Conservation (phyloP, 2,329 filamentous ascomycete genomes). For the Seiridium cupressi region DNA sequence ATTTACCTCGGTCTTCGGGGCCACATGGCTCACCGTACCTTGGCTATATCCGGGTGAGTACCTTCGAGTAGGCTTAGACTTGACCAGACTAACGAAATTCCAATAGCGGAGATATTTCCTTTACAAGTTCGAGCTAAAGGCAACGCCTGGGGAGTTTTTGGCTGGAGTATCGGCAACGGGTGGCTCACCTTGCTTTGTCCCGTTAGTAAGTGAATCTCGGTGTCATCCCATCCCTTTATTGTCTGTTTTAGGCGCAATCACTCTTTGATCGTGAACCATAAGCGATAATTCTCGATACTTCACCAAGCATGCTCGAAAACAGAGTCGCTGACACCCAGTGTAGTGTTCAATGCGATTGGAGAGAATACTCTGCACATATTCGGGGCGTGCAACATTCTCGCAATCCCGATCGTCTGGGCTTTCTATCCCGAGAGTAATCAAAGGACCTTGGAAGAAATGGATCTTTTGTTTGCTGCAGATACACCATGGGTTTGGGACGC, state of each 20-base stretch:
- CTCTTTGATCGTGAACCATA: no score
- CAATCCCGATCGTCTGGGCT: constrained; percentile 70
- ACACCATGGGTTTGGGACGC: constrained; percentile 71
- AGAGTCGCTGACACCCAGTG: background rate
- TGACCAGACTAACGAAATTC: background rate
- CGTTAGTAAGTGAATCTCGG: background rate
- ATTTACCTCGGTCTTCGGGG: constrained; percentile 64
- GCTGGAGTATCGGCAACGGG: constrained; percentile 74
- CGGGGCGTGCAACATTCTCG: constrained; percentile 62
- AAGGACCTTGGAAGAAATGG: constrained; percentile 73
- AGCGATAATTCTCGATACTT: no score
- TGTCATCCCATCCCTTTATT: no score
- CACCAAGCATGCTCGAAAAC: no score
- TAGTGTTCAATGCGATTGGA: constrained; percentile 45
- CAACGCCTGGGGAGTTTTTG: constrained; percentile 73
- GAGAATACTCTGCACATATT: constrained; percentile 77
- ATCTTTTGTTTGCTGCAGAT: constrained; percentile 66
- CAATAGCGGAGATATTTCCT: constrained; percentile 73
- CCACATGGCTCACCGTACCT: constrained; percentile 58
- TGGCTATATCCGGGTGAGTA: constrained; percentile 49
- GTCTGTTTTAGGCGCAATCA: no score
- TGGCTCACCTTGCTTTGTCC: constrained; percentile 40
- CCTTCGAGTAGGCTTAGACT: no score
- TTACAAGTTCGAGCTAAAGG: constrained; percentile 69
- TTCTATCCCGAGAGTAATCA: constrained; percentile 74